Base-by-base conservation (phyloP, 1,284 basidiomycete species). In the Naganishia sp. region DNA sequence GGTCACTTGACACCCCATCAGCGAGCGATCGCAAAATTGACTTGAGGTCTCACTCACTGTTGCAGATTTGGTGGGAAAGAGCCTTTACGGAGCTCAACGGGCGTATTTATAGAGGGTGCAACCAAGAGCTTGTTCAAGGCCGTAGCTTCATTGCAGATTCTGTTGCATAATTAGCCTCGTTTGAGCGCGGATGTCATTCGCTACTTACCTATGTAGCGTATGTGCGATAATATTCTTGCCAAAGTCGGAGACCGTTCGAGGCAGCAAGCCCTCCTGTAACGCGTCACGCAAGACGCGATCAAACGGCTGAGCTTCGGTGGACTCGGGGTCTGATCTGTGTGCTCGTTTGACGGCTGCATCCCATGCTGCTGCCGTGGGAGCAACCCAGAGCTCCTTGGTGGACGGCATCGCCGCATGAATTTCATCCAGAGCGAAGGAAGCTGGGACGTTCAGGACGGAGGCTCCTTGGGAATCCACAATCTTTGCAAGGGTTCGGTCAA, bases 391-490 rank as follows among this genome's bases (percentile, higher is more conserved):
- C 17, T 60, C 47, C 6, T 72, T 72, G 25, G 72, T 70, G 9
- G 69, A 69, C 3, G 74, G 73, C 3, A 73, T 56, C 1, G 72
- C 72, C 5, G 63, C 68, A n/a, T 68, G 70, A 65, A 66, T 57
- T 50, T 75, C 74, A 46, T 65, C 69, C 25, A 73, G 63, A 6
- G 72, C 67, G 41, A 72, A 72, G 10, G 74, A 67, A 6, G 71
- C 46, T 5, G 73, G 72, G 17, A 71, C 70, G 46, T 66, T 69
- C 2, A 74, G 63, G 3, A 73, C 45, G 2, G 70, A 68, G 17
- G 69, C 65, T 57, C 73, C 70, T 39, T 73, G 71, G 13, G 71
- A 65, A 63, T 75, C 74, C 32, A 74, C 69, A 17, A 73, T 63
- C 74, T 75, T 55, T 42, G 21, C 46, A 41, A 58, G 39, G 21